A percentile compares a stretch with the other conserved stretches of the same genome.
phyloP scores from a whole-genome alignment of 306 rosid species.

The Quercus variabilis region DNA sequence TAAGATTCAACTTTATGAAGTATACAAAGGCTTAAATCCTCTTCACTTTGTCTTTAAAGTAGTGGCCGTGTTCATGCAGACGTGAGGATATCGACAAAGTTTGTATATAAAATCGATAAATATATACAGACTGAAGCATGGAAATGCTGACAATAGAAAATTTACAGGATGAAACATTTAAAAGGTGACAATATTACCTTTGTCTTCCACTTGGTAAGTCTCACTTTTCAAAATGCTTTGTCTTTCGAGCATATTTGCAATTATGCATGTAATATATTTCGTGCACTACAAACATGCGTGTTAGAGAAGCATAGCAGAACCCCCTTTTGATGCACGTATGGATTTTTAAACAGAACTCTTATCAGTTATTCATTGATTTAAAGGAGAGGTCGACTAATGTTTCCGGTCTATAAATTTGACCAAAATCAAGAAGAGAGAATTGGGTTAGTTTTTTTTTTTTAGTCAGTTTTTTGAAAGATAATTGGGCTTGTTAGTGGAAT shows the following conservation, averaged over 20 bases:
- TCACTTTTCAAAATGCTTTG: conserved; percentile 24
- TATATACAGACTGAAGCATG: conserved; percentile 37
- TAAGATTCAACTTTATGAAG: conserved; percentile 30
- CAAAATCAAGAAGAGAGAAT: no score
- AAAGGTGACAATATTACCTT: conserved; percentile 38
- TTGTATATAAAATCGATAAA: conserved; percentile 7
- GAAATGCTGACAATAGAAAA: conserved; percentile 22
- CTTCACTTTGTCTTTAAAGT: conserved; percentile 51
- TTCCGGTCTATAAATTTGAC: no score
- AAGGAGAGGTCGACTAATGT: not conserved
- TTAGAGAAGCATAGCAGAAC: not conserved
- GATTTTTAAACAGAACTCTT: not conserved
- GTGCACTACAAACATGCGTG: no score
- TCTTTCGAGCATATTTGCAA: not conserved
- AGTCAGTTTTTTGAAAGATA: no score
- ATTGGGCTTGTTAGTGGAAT: no score
- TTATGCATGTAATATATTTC: no score
- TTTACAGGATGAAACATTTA: no score
- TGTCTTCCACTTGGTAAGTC: conserved; percentile 38
- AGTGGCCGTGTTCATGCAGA: conserved; percentile 49
- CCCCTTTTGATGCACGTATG: conserved; percentile 15
- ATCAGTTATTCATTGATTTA: not conserved
- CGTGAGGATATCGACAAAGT: conserved; percentile 57
- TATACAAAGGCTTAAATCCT: conserved; percentile 33
- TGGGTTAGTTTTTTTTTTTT: no score